Conservation (phyloP, 495 filamentous ascomycete species). For the Rhizodiscina lignyota region DNA sequence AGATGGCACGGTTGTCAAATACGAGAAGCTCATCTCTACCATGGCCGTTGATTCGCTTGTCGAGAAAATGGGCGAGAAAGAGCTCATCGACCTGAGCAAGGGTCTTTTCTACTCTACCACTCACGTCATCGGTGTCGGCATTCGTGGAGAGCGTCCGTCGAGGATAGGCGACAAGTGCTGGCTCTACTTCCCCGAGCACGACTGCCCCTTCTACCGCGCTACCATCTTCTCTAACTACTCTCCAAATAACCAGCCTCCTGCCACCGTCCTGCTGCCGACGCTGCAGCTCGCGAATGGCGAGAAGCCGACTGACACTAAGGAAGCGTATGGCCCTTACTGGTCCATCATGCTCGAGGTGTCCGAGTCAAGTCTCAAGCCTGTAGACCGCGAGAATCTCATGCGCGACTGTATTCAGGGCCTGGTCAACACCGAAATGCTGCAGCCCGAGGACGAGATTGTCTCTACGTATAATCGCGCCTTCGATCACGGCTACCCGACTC, state of each 20-base stretch:
- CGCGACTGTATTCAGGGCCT: conserved; percentile 88
- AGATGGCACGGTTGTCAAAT: conserved; percentile 80
- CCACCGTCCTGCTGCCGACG: conserved; percentile 71
- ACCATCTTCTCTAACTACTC: conserved; percentile 99
- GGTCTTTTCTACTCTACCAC: conserved; percentile 93
- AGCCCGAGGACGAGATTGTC: conserved; percentile 82
- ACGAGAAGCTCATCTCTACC: conserved; percentile 83
- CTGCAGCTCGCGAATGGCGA: conserved; percentile 71
- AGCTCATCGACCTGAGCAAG: conserved; percentile 71
- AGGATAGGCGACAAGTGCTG: conserved; percentile 99
- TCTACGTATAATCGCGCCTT: conserved; percentile 97
- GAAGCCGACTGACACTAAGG: conserved; percentile 46
- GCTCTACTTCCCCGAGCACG: conserved; percentile 98
- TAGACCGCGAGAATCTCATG: conserved; percentile 67
- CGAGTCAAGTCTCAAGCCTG: conserved; percentile 87
- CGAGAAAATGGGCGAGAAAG: conserved; percentile 72
- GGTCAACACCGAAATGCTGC: conserved; percentile 92
- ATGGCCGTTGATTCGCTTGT: conserved; percentile 90
- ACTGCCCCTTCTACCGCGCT: conserved; percentile 99
- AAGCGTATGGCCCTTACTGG: conserved; percentile 91
- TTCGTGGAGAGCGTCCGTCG: conserved; percentile 84
- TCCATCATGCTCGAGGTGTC: conserved; percentile 99
- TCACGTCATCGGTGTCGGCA: conserved; percentile 90
- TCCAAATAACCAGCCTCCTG: conserved; percentile 84
- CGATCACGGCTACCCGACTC: conserved; percentile 97